Evolutionary conservation across 768 basidiomycete genomes (phyloP).

Genomic region (Trametes cingulata): DNA sequence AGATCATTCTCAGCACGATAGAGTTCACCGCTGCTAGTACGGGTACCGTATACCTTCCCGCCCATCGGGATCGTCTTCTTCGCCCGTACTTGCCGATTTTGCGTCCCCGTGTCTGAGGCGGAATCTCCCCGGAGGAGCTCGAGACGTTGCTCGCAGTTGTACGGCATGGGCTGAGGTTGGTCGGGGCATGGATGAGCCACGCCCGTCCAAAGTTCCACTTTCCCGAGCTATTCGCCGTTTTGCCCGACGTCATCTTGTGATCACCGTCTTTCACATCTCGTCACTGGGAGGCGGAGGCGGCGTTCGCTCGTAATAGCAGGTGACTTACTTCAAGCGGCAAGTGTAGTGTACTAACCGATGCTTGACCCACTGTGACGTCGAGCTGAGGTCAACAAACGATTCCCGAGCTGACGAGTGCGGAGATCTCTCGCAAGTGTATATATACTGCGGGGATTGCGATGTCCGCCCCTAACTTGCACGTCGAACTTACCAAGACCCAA

Average conservation of each 20-base stretch:
- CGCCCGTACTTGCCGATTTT: too few relatives aligned
- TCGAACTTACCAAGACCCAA: background rate
- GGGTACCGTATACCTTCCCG: too few relatives aligned
- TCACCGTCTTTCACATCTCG: background rate
- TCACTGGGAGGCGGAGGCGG: background rate
- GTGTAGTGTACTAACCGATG: background rate
- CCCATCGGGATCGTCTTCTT: too few relatives aligned
- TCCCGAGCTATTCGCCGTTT: background rate
- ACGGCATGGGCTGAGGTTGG: too few relatives aligned
- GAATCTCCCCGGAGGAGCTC: too few relatives aligned
- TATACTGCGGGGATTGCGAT: background rate
- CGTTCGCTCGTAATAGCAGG: background rate
- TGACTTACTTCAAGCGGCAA: background rate
- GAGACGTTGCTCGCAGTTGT: too few relatives aligned
- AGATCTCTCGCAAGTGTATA: background rate
- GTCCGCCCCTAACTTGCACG: background rate
- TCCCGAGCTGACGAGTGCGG: too few relatives aligned
- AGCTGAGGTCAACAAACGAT: background rate
- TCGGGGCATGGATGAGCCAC: background rate
- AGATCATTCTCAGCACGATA: too few relatives aligned
- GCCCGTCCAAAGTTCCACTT: background rate
- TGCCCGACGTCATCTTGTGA: conserved; percentile 2
- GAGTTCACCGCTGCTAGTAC: too few relatives aligned
- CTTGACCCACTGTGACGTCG: conserved; percentile 11
- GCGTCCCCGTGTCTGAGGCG: too few relatives aligned